A percentile compares a stretch with the other conserved stretches of the same genome.
These are phyloP conservation scores for Auriscalpium vulgare DNA, from an alignment of 768 basidiomycete species.

Conservation along the genomic window DNA sequence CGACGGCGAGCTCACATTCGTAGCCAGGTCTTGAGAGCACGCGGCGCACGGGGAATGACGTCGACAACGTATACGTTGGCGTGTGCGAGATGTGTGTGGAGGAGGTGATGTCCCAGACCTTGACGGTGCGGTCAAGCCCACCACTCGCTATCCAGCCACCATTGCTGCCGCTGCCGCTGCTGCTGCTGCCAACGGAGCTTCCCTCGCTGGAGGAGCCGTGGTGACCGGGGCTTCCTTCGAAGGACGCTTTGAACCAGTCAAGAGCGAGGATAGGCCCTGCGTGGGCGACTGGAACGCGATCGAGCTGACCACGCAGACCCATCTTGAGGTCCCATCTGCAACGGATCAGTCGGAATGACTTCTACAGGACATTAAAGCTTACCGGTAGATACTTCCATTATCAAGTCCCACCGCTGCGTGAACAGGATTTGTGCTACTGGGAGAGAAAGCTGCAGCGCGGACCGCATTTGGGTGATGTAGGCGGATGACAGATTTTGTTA, in stretches of 20 bases:
- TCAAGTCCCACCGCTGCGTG: constrained; percentile 44
- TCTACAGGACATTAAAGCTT: not conserved
- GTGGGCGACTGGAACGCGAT: constrained; percentile 69
- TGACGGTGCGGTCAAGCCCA: constrained; percentile 72
- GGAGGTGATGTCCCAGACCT: constrained; percentile 69
- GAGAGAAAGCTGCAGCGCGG: constrained; percentile 64
- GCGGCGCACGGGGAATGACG: constrained; percentile 66
- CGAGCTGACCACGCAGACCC: constrained; percentile 67
- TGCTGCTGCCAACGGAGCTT: not conserved
- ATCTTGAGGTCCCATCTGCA: constrained; percentile 71
- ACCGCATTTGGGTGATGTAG: constrained; percentile 66
- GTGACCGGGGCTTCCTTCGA: constrained; percentile 12
- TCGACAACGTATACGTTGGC: constrained; percentile 64
- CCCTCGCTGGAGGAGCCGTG: constrained; percentile 5
- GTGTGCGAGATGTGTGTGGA: constrained; percentile 50
- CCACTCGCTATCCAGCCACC: constrained; percentile 74
- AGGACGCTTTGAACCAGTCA: constrained; percentile 54
- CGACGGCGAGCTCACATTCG: constrained; percentile 67
- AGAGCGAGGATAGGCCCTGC: constrained; percentile 61
- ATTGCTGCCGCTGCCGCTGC: constrained; percentile 14
- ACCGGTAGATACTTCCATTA: constrained; percentile 44
- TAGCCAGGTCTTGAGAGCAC: constrained; percentile 73
- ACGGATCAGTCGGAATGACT: not conserved
- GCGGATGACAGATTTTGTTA: constrained; percentile 59
- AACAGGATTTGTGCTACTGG: constrained; percentile 53